Evolutionary conservation across 129 eudicot genomes (phyloP).

Genomic region (Flaveria ramosissima): DNA sequence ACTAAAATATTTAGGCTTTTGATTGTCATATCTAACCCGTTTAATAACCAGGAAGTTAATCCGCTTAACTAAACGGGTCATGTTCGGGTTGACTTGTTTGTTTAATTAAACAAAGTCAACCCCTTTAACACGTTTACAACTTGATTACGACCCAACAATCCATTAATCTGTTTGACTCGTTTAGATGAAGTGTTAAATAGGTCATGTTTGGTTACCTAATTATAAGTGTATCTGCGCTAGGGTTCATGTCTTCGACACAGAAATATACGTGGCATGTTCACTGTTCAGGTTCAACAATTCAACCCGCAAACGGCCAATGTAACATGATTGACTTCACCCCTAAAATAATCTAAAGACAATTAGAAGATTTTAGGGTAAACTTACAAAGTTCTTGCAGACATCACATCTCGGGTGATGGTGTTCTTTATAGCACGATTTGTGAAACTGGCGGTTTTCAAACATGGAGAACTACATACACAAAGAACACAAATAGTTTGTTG

Average conservation of each 20-base stretch:
- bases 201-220: neutral
- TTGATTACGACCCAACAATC: neutral
- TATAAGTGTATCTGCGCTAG: neutral
- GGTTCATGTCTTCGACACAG: neutral
- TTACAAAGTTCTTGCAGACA: constrained; percentile 86
- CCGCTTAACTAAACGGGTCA: neutral
- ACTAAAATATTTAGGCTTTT: neutral
- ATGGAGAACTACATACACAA: constrained; percentile 67
- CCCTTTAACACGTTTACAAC: neutral
- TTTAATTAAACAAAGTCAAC: neutral
- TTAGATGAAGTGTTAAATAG: neutral
- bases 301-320: neutral
- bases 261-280: neutral
- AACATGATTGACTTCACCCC: neutral
- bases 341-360: neutral
- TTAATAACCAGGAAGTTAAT: neutral
- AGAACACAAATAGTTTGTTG: neutral
- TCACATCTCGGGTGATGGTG: constrained; percentile 92
- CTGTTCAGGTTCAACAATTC: neutral
- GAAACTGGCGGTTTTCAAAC: constrained; percentile 75
- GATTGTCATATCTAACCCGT: neutral
- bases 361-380: constrained; percentile 29
- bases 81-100: neutral
- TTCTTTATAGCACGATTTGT: constrained; percentile 86
- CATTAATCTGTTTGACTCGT: neutral